Evolutionary conservation across 352 stramenopile species (phyloP), one percentile per base, ranked within the genome.

Genomic region (Blastocystis sp.): DNA sequence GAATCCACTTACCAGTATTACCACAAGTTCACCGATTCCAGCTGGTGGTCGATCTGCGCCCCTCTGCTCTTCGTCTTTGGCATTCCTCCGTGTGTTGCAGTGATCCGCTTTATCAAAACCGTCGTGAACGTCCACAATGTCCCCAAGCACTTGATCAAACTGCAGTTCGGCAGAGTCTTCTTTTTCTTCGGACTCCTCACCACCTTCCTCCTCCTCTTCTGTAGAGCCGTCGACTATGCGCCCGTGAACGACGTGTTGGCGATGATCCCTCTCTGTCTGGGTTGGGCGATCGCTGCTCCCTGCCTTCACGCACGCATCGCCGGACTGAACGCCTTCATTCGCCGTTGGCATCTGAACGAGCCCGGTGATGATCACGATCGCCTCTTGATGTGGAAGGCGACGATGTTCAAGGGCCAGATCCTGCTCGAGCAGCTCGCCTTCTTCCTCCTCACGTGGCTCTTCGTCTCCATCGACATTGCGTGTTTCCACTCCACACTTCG

Each of bases 331-430:
- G 21, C 34, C 9, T 84, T 84, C 40, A 68, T 63, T n/a, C 57
- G 48, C 28, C 74, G 54, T 1, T 84, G 74, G 74, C 74, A 84
- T 70, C 57, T 69, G 28, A 66, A 68, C 40, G 52, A 48, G 7
- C 3, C 28, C 38, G 57, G 52, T 3, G 74, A 84, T 14, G 57
- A 62, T 52, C 74, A 68, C 21, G 54, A 70, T 24, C 74, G 74
- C 21, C 28, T 84, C 10, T 57, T 84, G 2, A 24, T 84, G 61
- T 84, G 74, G 74, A 84, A 84, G 28, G 74, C 74, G 2, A 68
- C 60, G 21, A 84, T 84, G 74, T 63, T 84, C 19, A 84, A 84
- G 57, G 57, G 52, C 1, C 74, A 84, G 42, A 59, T 84, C n/a
- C 54, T 84, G 19, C 1, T 34, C 24, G 74, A 84, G 60, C 65